Evolutionary conservation across 2,329 filamentous ascomycete species (phyloP).

Genomic region (Penicillium sp.): DNA sequence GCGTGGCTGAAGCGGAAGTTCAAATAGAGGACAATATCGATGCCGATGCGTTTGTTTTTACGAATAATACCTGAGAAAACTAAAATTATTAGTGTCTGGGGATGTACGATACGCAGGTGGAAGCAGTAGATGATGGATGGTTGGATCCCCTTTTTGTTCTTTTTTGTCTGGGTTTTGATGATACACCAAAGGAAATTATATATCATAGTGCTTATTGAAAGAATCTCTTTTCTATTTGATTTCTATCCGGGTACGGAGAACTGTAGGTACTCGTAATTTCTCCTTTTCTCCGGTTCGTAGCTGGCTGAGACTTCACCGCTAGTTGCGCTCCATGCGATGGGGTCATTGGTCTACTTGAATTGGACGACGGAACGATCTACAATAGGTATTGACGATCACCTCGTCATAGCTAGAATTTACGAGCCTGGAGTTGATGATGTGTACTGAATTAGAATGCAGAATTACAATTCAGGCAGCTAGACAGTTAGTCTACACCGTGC

Average conservation of each 20-base stretch:
- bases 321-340: constrained; percentile 4
- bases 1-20: constrained; percentile 19
- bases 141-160: constrained; percentile 2
- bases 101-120: constrained; percentile 17
- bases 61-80: not conserved
- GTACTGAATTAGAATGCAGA: not conserved
- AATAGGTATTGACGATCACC: constrained; percentile 3
- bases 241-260: not conserved
- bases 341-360: not conserved
- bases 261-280: not conserved
- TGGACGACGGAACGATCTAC: not conserved
- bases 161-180: constrained; percentile 12
- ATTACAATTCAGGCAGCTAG: not conserved
- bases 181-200: constrained; percentile 23
- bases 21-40: constrained; percentile 3
- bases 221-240: not conserved
- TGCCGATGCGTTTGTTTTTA: not conserved
- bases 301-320: not conserved
- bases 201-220: constrained; percentile 18
- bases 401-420: constrained; percentile 1
- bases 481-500: no score
- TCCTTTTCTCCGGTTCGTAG: not conserved
- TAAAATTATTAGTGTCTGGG: not conserved
- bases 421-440: not conserved
- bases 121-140: constrained; percentile 1